Base-by-base conservation (phyloP, 1,139 yeast species). In the Yarrowia galli region DNA sequence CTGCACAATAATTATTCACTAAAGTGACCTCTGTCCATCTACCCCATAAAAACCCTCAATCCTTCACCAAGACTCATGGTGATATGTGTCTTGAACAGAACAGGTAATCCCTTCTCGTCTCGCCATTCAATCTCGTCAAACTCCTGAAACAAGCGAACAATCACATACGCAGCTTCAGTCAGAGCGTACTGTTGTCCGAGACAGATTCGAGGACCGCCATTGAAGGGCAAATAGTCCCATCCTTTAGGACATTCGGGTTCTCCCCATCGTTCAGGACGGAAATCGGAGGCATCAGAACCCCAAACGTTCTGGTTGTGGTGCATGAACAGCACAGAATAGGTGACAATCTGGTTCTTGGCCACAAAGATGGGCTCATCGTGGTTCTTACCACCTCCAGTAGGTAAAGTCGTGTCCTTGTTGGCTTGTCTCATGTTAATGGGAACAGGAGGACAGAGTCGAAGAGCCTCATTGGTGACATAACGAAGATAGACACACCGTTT, bases 131-230 rank as follows among this genome's bases (percentile, higher is more conserved):
- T 48, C n/a, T 23, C 49, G 12, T 16, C 22, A 64, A 72, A 74
- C 25, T 70, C 69, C 74, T 83, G 86, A 65, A 77, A 74, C 67
- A 85, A 72, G 68, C 88, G 79, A 16, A 79, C 80, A 49, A 83
- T 71, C 10, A 83, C 80, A 72, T 83, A 84, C 3, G 83, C 78
- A n/a, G 85, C 83, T 75, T 85, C 88, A 12, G 87, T 84, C 70
- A 85, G 79, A 4, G 87, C 88, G 75, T 82, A 84, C 74, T 84
- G 88, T 74, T 85, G 88, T 25, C 88, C 88, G 68, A 85, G 77
- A 71, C 88, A 85, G 70, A 85, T 84, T 69, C 88, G 79, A 45
- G 88, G 88, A n/a, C 88, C 88, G 49, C 87, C 88, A 72, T 84
- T 84, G 78, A 84, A 85, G 3, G 79, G 79, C 49, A 76, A 69